phyloP scores from a whole-genome alignment of 2,329 filamentous ascomycete genomes.

The Colletotrichum gigasporum region DNA sequence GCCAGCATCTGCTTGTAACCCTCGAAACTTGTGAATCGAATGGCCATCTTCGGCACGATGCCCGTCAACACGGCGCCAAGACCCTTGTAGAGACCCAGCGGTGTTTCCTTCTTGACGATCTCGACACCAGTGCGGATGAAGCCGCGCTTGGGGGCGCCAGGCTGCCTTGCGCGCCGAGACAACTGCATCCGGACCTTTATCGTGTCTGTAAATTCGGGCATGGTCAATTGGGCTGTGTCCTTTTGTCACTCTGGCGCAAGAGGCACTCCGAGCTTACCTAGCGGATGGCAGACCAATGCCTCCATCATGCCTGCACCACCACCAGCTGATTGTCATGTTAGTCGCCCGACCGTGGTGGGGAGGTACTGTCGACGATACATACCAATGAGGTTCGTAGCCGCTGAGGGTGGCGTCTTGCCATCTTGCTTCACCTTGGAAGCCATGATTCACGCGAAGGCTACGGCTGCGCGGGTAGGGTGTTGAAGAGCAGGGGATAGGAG shows the following conservation, averaged over 20 bases:
- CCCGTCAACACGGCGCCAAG: conserved; percentile 96
- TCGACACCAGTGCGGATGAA: conserved; percentile 88
- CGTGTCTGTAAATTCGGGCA: conserved; percentile 69
- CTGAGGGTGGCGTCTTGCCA: conserved; percentile 82
- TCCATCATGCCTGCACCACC: conserved; percentile 99
- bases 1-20: conserved; percentile 88
- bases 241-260: not conserved
- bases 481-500: conserved; percentile 1
- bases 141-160: conserved; percentile 86
- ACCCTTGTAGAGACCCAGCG: conserved; percentile 94
- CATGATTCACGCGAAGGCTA: conserved; percentile 38
- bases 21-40: conserved; percentile 97
- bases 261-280: conserved; percentile 69
- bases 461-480: not conserved
- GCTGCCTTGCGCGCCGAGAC: conserved; percentile 82
- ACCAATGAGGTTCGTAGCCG: conserved; percentile 92
- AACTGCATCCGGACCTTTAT: conserved; percentile 99
- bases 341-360: not conserved
- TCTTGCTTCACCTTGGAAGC: conserved; percentile 54
- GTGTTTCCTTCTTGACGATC: conserved; percentile 90
- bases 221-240: not conserved
- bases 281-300: conserved; percentile 92
- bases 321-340: conserved; percentile 69
- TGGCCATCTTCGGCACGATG: conserved; percentile 99
- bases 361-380: conserved; percentile 41